phyloP scores from a whole-genome alignment of 139 green algal species.

The Chlorokybus atmophyticus region DNA sequence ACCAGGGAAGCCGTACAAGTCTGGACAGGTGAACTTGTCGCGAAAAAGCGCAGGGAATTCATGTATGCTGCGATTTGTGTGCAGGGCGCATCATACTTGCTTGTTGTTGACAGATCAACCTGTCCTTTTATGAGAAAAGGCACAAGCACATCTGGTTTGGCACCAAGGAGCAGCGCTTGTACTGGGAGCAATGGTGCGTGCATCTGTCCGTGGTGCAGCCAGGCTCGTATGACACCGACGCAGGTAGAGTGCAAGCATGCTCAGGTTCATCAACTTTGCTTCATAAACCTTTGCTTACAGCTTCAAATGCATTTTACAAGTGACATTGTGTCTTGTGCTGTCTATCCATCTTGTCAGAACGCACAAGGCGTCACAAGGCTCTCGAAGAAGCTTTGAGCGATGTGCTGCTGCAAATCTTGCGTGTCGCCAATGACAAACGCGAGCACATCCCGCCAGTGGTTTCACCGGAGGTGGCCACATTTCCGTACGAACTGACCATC shows the following conservation, averaged over 20 bases:
- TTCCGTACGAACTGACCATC: slow-evolving; percentile 76
- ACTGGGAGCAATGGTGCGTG: slow-evolving; percentile 75
- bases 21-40: too few species aligned
- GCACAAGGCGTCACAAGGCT: slow-evolving; percentile 19
- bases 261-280: too few species aligned
- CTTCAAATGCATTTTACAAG: too few species aligned
- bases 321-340: too few species aligned
- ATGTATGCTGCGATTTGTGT: not conserved
- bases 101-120: not conserved
- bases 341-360: not conserved
- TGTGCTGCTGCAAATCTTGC: slow-evolving; percentile 36
- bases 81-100: too few species aligned
- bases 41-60: too few species aligned
- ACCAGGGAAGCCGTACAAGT: too few species aligned
- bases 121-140: slow-evolving; percentile 64
- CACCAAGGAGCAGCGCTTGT: slow-evolving; percentile 56
- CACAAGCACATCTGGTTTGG: slow-evolving; percentile 45
- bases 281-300: too few species aligned
- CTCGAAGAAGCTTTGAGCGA: slow-evolving; percentile 48
- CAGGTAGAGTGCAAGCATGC: too few species aligned
- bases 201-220: slow-evolving; percentile 3
- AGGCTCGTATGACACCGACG: too few species aligned
- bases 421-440: slow-evolving; percentile 59
- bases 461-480: slow-evolving; percentile 46
- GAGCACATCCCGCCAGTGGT: slow-evolving; percentile 82